Evolutionary conservation across 2,329 filamentous ascomycete genomes (phyloP).

Genomic region (Dactylellina leptospora): DNA sequence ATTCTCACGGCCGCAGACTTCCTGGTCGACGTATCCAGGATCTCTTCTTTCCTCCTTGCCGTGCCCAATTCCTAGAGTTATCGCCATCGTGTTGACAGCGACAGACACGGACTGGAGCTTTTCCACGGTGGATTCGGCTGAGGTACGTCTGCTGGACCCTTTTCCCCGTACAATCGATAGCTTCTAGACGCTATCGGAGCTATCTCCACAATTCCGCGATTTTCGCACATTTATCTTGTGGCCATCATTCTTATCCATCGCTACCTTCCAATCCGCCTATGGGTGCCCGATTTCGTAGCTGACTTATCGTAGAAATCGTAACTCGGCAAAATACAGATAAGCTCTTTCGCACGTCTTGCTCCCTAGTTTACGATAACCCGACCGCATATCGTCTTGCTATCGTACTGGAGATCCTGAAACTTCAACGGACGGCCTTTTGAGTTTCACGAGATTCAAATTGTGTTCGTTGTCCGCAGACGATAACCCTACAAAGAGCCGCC

Average conservation of each 20-base stretch:
- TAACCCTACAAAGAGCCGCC: conserved; percentile 32
- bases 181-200: background rate
- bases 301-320: conserved; percentile 30
- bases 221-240: conserved; percentile 19
- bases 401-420: conserved; percentile 29
- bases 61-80: conserved; percentile 41
- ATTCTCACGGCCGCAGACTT: conserved; percentile 9
- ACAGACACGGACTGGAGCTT: conserved; percentile 15
- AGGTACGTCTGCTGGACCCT: conserved; percentile 27
- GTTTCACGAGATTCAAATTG: conserved; percentile 40
- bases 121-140: conserved; percentile 27
- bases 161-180: background rate
- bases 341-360: conserved; percentile 4
- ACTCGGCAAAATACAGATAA: conserved; percentile 33
- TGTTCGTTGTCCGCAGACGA: conserved; percentile 28
- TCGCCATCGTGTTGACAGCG: conserved; percentile 46
- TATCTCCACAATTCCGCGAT: conserved; percentile 24
- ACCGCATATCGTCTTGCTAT: conserved; percentile 19
- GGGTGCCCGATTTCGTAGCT: conserved; percentile 28
- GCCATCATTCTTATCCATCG: conserved; percentile 5
- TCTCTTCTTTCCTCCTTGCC: conserved; percentile 27
- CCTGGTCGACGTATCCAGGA: conserved; percentile 47
- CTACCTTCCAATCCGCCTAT: conserved; percentile 14
- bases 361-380: conserved; percentile 24
- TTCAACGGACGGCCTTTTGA: conserved; percentile 9